Base-by-base conservation (phyloP, 2,329 filamentous ascomycete species). In the Coleophoma eucalyptorum region DNA sequence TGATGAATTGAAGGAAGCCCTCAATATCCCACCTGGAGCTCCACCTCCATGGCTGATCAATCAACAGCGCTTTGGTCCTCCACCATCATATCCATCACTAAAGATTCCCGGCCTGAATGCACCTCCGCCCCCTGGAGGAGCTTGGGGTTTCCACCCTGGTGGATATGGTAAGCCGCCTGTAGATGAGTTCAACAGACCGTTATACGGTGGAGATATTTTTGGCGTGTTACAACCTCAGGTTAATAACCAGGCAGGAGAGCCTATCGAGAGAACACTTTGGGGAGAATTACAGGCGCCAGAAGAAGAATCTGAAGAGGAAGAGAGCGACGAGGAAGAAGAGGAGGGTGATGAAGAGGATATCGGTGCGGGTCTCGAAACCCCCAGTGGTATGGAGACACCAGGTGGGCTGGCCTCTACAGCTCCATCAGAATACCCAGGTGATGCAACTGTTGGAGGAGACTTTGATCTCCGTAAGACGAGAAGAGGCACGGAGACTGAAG, bases 11-110 rank as follows among this genome's bases (percentile, higher is more conserved):
- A 93, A 90, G 64, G 93, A 97, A 65, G 93, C 94, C 5, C 80
- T 99, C 1, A 94, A 90, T 62, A 97, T 99, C 75, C 89, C 91
- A 19, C 89, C 90, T 13, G 92, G 90, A 46, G 91, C 92, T 21
- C 93, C 94, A 7, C 93, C 94, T 20, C 94, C 94, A 38, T 99
- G 94, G 94, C 80, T 99, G 54, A 93, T 99, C 67, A 96, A 96
- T 69, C 90, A 96, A 70, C 94, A 99, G 70, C 86, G 93, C 60
- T 90, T 91, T 62, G 94, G 94, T 0, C 91, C 92, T 20, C 93
- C 94, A 1, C 92, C 93, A 5, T 95, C 91, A 8, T 99, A 99
- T 67, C 92, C 94, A 19, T 90, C 90, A n/a, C 78, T 97, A 48
- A 96, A 94, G 67, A 91, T 99, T 53, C 89, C 94, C 8, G 94